phyloP scores from a whole-genome alignment of 2,329 filamentous ascomycete genomes.

The Pseudopyrenochaeta lycopersici region DNA sequence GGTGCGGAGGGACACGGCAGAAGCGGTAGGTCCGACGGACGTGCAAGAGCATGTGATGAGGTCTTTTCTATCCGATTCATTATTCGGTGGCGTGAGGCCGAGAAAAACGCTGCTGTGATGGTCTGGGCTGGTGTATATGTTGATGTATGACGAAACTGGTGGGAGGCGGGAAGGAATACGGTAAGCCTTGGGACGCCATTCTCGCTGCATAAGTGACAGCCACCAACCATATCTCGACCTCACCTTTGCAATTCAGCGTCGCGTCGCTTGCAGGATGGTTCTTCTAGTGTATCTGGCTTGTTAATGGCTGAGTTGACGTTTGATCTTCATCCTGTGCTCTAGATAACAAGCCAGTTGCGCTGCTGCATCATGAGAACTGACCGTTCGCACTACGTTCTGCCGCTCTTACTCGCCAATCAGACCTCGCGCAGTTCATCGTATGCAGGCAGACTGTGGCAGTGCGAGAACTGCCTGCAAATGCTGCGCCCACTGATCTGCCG shows the following conservation, averaged over 20 bases:
- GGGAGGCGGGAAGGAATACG: conserved; percentile 11
- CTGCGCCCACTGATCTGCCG: conserved; percentile 3
- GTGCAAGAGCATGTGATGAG: conserved; percentile 8
- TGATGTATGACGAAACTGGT: not conserved
- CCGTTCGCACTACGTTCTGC: conserved; percentile 3
- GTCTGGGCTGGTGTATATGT: not conserved
- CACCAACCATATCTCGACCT: conserved; percentile 16
- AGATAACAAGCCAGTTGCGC: too few relatives aligned
- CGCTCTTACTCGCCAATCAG: conserved; percentile 9
- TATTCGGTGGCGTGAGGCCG: not conserved
- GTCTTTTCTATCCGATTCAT: not conserved
- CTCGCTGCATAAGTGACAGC: not conserved
- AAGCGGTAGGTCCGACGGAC: conserved; percentile 16
- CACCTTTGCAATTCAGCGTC: not conserved
- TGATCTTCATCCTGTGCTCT: too few relatives aligned
- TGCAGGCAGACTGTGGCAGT: conserved; percentile 20
- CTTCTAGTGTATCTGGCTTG: too few relatives aligned
- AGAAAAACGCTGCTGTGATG: not conserved
- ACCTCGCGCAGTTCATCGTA: conserved; percentile 4
- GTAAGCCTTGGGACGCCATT: conserved; percentile 8
- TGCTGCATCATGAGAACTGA: conserved; percentile 1
- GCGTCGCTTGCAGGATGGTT: not conserved
- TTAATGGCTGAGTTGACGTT: too few relatives aligned
- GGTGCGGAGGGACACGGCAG: conserved; percentile 4
- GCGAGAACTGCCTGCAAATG: conserved; percentile 14